phyloP scores from a whole-genome alignment of 2,329 filamentous ascomycete species.

The Penicillium italicum region DNA sequence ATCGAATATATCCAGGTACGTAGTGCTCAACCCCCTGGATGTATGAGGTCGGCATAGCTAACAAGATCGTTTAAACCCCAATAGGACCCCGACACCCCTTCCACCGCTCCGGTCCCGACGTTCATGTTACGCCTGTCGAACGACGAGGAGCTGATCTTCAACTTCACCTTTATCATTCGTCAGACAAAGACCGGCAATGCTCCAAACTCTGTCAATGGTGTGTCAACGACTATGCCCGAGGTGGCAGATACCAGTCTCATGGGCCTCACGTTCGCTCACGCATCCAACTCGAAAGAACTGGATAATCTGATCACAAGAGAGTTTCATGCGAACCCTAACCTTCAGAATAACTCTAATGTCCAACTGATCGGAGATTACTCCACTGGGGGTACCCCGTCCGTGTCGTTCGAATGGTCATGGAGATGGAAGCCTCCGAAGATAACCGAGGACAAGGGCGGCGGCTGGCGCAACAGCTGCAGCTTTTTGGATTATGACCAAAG shows the following conservation, averaged over 20 bases:
- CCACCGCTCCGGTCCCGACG: conserved; percentile 51
- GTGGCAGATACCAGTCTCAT: conserved; percentile 72
- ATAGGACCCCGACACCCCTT: conserved; percentile 71
- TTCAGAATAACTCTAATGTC: conserved; percentile 96
- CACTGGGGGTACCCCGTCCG: conserved; percentile 76
- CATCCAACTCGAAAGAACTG: conserved; percentile 77
- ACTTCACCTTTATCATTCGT: conserved; percentile 81
- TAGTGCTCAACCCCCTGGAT: conserved; percentile 12
- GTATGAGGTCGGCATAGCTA: conserved; percentile 2
- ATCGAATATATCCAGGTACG: conserved; percentile 89
- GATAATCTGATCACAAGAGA: conserved; percentile 92
- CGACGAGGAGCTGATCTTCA: conserved; percentile 89
- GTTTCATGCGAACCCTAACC: conserved; percentile 93
- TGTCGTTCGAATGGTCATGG: conserved; percentile 94
- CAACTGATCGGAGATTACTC: conserved; percentile 88
- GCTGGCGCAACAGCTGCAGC: conserved; percentile 94
- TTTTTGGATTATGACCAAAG: conserved; percentile 97
- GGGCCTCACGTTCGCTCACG: conserved; percentile 88
- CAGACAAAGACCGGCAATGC: conserved; percentile 47
- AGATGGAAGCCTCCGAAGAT: conserved; percentile 89
- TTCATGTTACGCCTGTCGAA: conserved; percentile 85
- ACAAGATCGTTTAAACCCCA: conserved; percentile 3
- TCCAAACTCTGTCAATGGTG: conserved; percentile 52
- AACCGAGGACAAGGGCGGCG: conserved; percentile 76
- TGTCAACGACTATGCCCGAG: conserved; percentile 50